These are phyloP conservation scores for Microcera coccophila DNA, from an alignment of 2,329 filamentous ascomycete species.

Conservation along the genomic window DNA sequence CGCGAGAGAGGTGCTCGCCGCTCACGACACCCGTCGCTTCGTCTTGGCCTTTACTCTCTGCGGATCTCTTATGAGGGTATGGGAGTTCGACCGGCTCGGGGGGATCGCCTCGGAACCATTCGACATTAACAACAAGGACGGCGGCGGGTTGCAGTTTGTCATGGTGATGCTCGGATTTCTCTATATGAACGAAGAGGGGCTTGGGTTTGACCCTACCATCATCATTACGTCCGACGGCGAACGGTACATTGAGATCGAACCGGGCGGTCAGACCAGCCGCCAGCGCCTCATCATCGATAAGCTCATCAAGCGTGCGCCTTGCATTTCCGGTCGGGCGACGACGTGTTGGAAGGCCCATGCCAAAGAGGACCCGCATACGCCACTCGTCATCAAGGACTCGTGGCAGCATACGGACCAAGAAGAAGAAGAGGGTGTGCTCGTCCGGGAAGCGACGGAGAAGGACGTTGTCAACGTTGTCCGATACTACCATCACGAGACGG, in stretches of 20 bases:
- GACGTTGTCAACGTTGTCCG: conserved; percentile 37
- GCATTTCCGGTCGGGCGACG: conserved; percentile 38
- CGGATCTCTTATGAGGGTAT: conserved; percentile 43
- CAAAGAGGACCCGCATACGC: conserved; percentile 28
- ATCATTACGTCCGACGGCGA: conserved; percentile 32
- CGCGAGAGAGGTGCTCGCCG: conserved; percentile 40
- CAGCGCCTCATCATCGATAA: conserved; percentile 41
- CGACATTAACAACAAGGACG: conserved; percentile 43
- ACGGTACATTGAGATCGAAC: conserved; percentile 39
- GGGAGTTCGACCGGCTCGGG: conserved; percentile 44
- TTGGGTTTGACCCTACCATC: conserved; percentile 45
- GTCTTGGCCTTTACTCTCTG: conserved; percentile 47
- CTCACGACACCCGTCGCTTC: conserved; percentile 42
- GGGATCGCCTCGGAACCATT: conserved; percentile 43
- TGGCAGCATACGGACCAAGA: conserved; percentile 40
- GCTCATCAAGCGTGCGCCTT: conserved; percentile 31
- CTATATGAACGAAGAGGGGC: conserved; percentile 36
- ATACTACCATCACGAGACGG: conserved; percentile 42
- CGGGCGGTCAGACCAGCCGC: conserved; percentile 29
- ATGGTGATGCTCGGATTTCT: conserved; percentile 40
- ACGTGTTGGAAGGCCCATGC: conserved; percentile 43
- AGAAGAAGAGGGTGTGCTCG: conserved; percentile 41
- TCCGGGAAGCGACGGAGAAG: conserved; percentile 34
- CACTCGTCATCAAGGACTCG: conserved; percentile 45
- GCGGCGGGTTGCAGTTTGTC: conserved; percentile 38